Base-by-base conservation (phyloP, 352 stramenopile species). In the Globisporangium cederbergense region DNA sequence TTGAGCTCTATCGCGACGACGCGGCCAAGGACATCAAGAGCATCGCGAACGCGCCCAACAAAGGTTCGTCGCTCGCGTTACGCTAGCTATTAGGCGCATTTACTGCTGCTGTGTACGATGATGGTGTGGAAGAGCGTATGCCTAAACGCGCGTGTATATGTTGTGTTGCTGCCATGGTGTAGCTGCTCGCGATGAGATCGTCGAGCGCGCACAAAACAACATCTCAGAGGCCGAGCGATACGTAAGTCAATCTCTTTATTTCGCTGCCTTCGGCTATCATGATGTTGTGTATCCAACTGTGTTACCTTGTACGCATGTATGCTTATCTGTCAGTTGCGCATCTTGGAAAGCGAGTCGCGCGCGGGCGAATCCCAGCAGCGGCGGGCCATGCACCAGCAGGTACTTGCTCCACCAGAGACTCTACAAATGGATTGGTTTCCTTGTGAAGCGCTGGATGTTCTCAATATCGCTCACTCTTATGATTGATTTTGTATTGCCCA, bases 1-100 rank as follows among this genome's bases (percentile, higher is more conserved):
- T 93, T 74, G 81, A 93, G 61, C 84, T 91, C 65, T 93, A 83
- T 64, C 82, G 84, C 60, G 84, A 93, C 50, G 84, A 93, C 54
- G 84, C 82, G 28, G 83, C 84, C 68, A 58, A 76, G 53, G 82
- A 91, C 67, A 90, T 93, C 65, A 83, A 84, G 70, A 62, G 70
- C 56, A 79, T 90, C 38, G 38, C 74, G 18, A 83, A 83, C 55
- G 81, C 83, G 14, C 30, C 67, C 14, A 67, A 54, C 56, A 59
- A 75, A 54, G 59, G 71, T 78, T 14, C 6, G 32, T 13, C 3
- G 32, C 32, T 36, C 32, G 42, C 42, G 42, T 20, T 47, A 47
- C 42, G 4, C 42, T 20, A 47, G 14, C 42, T 47, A 20, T 16
- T 20, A 0, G 14, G 10, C 5, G 45, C 6, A 4, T 13, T 18